These are phyloP conservation scores for Aureobasidium mangrovei DNA, from an alignment of 2,329 filamentous ascomycete genomes.

Conservation along the genomic window DNA sequence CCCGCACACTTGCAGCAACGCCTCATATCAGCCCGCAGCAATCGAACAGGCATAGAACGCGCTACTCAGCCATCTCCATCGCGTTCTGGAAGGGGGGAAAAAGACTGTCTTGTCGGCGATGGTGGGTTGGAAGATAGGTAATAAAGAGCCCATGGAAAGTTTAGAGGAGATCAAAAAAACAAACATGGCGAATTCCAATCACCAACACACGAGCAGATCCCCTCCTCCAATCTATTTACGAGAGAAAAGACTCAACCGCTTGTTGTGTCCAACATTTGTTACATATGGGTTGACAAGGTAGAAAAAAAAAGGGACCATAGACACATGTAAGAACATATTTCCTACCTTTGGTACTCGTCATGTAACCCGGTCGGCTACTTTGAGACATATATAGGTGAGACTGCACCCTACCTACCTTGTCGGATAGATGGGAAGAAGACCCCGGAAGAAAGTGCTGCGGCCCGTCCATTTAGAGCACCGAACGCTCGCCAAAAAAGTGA, in stretches of 20 bases:
- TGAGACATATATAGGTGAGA: not conserved
- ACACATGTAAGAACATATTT: not conserved
- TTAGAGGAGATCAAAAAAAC: not conserved
- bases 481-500: not conserved
- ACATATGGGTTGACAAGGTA: too few relatives aligned
- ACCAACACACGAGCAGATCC: not conserved
- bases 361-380: not conserved
- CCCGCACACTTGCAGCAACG: constrained; percentile 46
- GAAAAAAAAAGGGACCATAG: not conserved
- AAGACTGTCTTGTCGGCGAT: constrained; percentile 42
- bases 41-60: constrained; percentile 47
- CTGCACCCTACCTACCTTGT: not conserved
- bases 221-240: not conserved
- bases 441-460: not conserved
- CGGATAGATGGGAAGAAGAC: not conserved
- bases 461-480: not conserved
- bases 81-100: constrained; percentile 39
- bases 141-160: constrained; percentile 51
- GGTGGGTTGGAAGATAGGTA: constrained; percentile 49
- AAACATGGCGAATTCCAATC: not conserved
- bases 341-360: not conserved
- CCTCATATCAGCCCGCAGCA: constrained; percentile 52
- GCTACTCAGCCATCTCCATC: constrained; percentile 52
- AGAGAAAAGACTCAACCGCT: too few relatives aligned
- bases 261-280: too few relatives aligned